phyloP scores from a whole-genome alignment of 106 monocot species.

The Dactylorhiza incarnata region DNA sequence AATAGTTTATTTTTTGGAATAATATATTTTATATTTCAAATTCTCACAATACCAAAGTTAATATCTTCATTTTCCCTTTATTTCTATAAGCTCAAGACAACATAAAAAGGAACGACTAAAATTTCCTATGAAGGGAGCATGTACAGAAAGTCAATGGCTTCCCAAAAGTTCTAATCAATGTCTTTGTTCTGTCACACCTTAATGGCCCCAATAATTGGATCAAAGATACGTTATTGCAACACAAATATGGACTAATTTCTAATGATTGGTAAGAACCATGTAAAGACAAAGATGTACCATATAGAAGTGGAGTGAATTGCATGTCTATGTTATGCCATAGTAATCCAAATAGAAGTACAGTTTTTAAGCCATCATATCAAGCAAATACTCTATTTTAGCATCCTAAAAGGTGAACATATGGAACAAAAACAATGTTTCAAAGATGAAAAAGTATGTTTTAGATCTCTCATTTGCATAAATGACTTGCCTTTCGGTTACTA shows the following conservation, averaged over 20 bases:
- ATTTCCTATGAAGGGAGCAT: not conserved
- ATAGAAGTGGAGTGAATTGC: not conserved
- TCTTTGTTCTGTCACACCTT: not conserved
- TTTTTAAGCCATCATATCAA: not conserved
- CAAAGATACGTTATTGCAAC: not conserved
- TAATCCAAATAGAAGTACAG: not conserved
- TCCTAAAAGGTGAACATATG: not conserved
- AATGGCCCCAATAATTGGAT: not conserved
- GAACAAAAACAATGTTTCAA: not conserved
- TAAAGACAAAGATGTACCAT: not conserved
- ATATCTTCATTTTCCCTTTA: not conserved
- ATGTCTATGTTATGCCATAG: not conserved
- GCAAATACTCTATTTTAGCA: not conserved
- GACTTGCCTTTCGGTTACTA: constrained; percentile 61
- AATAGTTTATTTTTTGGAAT: too few species aligned
- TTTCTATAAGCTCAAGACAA: not conserved
- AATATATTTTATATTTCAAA: too few species aligned
- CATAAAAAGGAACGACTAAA: not conserved
- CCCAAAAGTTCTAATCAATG: not conserved
- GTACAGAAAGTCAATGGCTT: not conserved
- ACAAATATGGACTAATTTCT: not conserved
- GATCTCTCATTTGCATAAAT: not conserved
- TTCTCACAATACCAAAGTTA: too few species aligned
- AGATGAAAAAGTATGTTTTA: not conserved
- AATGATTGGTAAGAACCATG: not conserved